Evolutionary conservation across 1,284 basidiomycete genomes (phyloP), one percentile per base, ranked within the genome.

Genomic region (Cutaneotrichosporon sp.): DNA sequence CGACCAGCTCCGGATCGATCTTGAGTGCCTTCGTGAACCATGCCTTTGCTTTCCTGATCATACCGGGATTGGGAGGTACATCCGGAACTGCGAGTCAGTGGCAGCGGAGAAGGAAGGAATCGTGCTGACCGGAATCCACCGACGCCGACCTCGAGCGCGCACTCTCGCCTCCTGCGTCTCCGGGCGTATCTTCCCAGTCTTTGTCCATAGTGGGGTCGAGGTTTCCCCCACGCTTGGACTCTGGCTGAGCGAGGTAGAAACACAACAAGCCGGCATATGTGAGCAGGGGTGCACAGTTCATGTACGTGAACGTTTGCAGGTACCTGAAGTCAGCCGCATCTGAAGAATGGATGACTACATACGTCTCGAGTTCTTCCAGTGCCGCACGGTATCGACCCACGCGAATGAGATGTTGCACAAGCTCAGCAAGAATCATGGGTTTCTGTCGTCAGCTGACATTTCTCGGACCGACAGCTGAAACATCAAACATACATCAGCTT

Each of bases 311-410:
- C 1, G 87, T 86, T 0, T 87, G 84, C 11, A 93, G 79, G 68
- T 88, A 92, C 29, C 88, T 92, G 60, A 41, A 32, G 59, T 49
- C 41, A 54, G 52, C 35, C 22, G n/a, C 12, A 3, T 38, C 22
- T 20, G 24, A 5, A 12, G n/a, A n/a, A n/a, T n/a, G n/a, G n/a
- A n/a, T n/a, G n/a, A n/a, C n/a, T 16, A 74, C 82, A 62, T 72
- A 90, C 87, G 90, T 78, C 65, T 91, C 88, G 12, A 93, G 76
- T 67, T 93, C 87, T 55, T 89, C 86, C 55, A 90, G 74, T 1
- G 90, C 90, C 45, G 84, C 82, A 52, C 78, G 78, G 63, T 85
- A 78, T 61, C 79, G 78, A 3, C 77, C 79, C 8, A 77, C 68
- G 25, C 80, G 62, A 55, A 90, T 82, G 19, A 90, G 77, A 32